Base-by-base conservation (phyloP, 257 asterid genomes). In the Catharanthus roseus region DNA sequence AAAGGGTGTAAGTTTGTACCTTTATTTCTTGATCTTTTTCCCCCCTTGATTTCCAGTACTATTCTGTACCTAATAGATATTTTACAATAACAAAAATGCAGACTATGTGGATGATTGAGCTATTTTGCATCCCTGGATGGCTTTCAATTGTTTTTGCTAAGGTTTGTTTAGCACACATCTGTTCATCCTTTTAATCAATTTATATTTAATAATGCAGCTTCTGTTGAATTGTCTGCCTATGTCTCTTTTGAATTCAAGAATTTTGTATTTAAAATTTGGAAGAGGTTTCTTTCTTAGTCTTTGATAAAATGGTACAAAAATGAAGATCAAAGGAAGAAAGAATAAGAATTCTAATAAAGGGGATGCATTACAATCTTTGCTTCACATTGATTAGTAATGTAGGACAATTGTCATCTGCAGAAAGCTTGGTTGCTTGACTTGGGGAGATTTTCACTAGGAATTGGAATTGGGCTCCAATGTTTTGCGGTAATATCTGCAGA, bases 341-440 rank as follows among this genome's bases (percentile, higher is more conserved):
- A 42, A 3, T 1, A 12, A 38, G 42, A 47, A 47, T 47, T 12
- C 53, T 13, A 47, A 21, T 47, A 0, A 47, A 47, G 53, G 53
- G 53, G 3, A 47, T 13, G 53, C 21, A 12, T 47, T 15, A 3
- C 21, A 4, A 9, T 7, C 12, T 42, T 42, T 9, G 11, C 11
- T 42, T 42, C 47, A 42, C 5, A 42, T 42, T 42, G 11, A 42
- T 42, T 42, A 4, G 12, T 47, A 12, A 47, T 13, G 53, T 47
- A 12, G 19, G 53, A 15, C 21, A 47, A 47, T 47, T 47, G 21
- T 47, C 5, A 9, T 56, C 11, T 26, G 63, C 31, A 56, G 63
- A 36, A 18, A 23, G 63, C 29, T 24, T 56, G 31, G 63, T 56
- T 56, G 63, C 63, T 56, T 56, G 63, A 56, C 36, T 56, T 56